Evolutionary conservation across 2,329 filamentous ascomycete genomes (phyloP), one percentile per base, ranked within the genome.

Genomic region (Aspergillus brunneoviolaceus): DNA sequence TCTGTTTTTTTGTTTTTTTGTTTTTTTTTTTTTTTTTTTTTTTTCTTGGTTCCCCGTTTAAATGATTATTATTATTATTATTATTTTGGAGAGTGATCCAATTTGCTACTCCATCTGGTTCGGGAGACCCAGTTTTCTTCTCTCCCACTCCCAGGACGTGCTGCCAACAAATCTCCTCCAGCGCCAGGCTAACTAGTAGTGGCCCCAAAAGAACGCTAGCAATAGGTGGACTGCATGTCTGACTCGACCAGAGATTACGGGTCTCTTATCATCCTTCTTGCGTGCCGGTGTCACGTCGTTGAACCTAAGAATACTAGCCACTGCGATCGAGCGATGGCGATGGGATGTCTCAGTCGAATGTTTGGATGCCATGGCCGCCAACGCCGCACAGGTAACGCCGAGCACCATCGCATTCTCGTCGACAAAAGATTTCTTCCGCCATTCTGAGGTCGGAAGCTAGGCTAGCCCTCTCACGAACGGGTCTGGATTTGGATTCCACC

Each of bases 231-330:
- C 29, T 55, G 53, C 53, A 55, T 48, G 53, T 55, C 53, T 55
- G 53, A 55, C 53, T 55, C 42, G 42, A 55, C 27, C 27, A 29
- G 2, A 45, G 31, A 55, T 55, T 35, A 55, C 53, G 53, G 53
- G 53, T 45, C 53, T 48, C 53, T 49, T 16, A 25, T 49, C 45
- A 23, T 23, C 27, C 27, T 29, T 33, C 3, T 47, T 27, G 25
- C 33, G 27, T n/a, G 10, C 42, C 25, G 10, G 39, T 33, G 39
- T 47, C 23, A 21, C 42, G 29, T 16, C 25, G 23, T 3, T 35
- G 29, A 14, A 21, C 42, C 53, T 49, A 48, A 55, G 48, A 48
- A 33, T 29, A 55, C 27, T 29, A 47, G 29, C 42, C 19, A 31
- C 45, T 48, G 53, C 19, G 42, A 55, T 55, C 29, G 23, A 50